Evolutionary conservation across 192 early-diverging fungal species (phyloP).

Genomic region (Kickxella alabastrina): DNA sequence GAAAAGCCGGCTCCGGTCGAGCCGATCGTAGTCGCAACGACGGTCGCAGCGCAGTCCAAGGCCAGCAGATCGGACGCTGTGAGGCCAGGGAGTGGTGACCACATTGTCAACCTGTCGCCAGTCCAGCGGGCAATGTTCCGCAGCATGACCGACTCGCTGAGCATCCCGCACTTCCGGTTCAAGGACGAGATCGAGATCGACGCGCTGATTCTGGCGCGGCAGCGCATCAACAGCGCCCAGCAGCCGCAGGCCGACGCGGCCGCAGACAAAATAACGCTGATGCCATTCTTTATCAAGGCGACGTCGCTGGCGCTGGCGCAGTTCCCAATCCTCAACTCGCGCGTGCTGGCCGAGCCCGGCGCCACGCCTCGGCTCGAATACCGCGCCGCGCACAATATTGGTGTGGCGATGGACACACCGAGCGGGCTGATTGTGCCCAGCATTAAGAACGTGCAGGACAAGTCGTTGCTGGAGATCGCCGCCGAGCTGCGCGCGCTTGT

Average conservation of each 20-base stretch:
- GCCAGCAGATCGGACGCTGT: slow-evolving; percentile 18
- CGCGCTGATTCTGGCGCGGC: slow-evolving; percentile 59
- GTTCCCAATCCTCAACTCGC: slow-evolving; percentile 86
- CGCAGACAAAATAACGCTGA: slow-evolving; percentile 81
- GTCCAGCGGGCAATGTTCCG: slow-evolving; percentile 98
- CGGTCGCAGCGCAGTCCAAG: slow-evolving; percentile 19
- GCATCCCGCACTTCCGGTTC: slow-evolving; percentile 94
- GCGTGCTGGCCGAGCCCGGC: slow-evolving; percentile 45
- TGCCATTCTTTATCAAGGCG: slow-evolving; percentile 96
- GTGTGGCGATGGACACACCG: slow-evolving; percentile 97
- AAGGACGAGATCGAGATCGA: slow-evolving; percentile 85
- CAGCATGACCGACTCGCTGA: slow-evolving; percentile 85
- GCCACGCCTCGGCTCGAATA: slow-evolving; percentile 63
- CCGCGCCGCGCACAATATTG: slow-evolving; percentile 83
- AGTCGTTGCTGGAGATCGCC: slow-evolving; percentile 88
- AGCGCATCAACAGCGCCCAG: slow-evolving; percentile 61
- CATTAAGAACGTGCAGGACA: slow-evolving; percentile 84
- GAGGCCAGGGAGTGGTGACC: slow-evolving; percentile 50
- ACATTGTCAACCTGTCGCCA: slow-evolving; percentile 61
- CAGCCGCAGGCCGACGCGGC: slow-evolving; percentile 42
- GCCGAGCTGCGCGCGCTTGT: slow-evolving; percentile 73
- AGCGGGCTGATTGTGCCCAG: slow-evolving; percentile 90
- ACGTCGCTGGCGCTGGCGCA: slow-evolving; percentile 73
- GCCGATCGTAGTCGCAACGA: no score
- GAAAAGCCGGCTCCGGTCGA: slow-evolving; percentile 1